Percentiles rank a stretch among this genome's conserved stretches.
Evolutionary conservation across 2,329 filamentous ascomycete genomes (phyloP).

Genomic region (Ascochyta fabae): DNA sequence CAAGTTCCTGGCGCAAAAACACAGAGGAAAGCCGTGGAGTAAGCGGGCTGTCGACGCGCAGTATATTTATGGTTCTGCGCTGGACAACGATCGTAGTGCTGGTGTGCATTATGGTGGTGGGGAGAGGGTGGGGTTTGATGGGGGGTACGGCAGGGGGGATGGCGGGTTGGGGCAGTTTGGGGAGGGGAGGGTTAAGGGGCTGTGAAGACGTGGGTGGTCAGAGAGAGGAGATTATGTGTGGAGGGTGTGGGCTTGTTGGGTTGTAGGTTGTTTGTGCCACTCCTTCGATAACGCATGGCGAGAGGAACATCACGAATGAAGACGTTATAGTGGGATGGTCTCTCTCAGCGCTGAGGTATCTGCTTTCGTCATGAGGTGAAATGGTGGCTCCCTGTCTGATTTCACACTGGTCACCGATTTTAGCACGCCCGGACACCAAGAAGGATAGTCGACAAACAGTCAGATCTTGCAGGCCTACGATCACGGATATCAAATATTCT

Average conservation of each 20-base stretch:
- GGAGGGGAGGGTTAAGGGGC: constrained; percentile 25
- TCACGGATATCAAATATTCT: no score
- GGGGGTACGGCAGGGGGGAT: constrained; percentile 4
- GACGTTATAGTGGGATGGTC: no score
- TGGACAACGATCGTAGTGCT: constrained; percentile 7
- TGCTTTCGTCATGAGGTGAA: no score
- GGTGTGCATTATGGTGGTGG: not conserved
- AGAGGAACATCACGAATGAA: no score
- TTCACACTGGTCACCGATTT: no score
- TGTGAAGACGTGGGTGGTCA: constrained; percentile 5
- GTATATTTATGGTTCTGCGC: constrained; percentile 1
- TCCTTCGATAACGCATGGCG: no score
- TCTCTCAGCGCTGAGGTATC: no score
- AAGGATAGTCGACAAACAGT: no score
- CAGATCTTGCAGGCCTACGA: no score
- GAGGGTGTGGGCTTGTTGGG: not conserved
- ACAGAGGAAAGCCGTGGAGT: constrained; percentile 14
- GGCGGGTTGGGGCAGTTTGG: constrained; percentile 22
- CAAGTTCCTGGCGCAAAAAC: constrained; percentile 29
- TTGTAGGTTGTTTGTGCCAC: no score
- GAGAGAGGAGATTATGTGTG: not conserved
- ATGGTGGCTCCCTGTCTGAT: no score
- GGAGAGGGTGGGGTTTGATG: not conserved
- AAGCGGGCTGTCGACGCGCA: not conserved
- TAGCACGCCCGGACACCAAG: no score